Evolutionary conservation across 2,329 filamentous ascomycete species (phyloP), one percentile per base, ranked within the genome.

Genomic region (Fusarium poae): DNA sequence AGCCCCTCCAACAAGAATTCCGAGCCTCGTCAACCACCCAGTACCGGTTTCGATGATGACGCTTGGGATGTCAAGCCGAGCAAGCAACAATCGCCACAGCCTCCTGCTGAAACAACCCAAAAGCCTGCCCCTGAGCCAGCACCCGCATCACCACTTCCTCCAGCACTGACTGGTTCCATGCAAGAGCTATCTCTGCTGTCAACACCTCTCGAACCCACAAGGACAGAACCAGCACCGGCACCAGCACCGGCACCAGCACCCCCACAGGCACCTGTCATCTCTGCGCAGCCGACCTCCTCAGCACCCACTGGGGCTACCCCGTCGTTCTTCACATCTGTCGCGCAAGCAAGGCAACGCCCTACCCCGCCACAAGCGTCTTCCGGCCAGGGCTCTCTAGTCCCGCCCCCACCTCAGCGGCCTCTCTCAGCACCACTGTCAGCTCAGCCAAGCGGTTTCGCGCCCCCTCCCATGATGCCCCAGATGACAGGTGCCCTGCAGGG

Each of bases 61-160:
- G 96, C 96, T 11, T 99, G 96, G 96, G 93, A 97, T 74, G 91
- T 97, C 50, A 97, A 97, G 81, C 92, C 93, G 20, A 87, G 91
- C 16, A 91, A 89, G 76, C 86, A 89, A 67, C 79, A 73, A 52
- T 62, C 69, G 65, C 55, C 57, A 39, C 60, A 57, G 20, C 46
- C 58, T 20, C 29, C 62, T 32, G 57, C 25, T 40, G 67, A 68
- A 45, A 29, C 73, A 23, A 57, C 59, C 23, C 51, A 72, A 16
- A 67, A 70, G 51, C 62, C 83, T 30, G 60, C 65, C 21, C 30
- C 65, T 13, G 65, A 70, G 45, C 61, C 72, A 11, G n/a, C 64
- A 16, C 34, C 71, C 27, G 34, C 57, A 13, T 35, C 72, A 20
- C 67, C 71, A 15, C 74, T 77, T 23, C 72, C 82, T 55, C 84